These are phyloP conservation scores for Athelia sp. DNA, from an alignment of 1,284 basidiomycete genomes.

Conservation along the genomic window DNA sequence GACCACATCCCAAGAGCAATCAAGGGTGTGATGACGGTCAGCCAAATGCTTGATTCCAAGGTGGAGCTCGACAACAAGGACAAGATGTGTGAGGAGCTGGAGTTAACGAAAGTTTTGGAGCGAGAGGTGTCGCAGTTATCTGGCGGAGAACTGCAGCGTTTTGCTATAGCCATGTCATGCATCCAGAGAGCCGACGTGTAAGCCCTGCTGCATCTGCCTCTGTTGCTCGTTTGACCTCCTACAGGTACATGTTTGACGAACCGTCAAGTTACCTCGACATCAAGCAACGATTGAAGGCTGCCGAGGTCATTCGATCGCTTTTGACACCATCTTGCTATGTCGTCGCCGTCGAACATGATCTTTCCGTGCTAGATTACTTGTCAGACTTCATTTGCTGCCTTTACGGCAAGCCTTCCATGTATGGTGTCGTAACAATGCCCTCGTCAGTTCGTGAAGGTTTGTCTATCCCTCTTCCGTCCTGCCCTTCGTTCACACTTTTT, in stretches of 20 bases:
- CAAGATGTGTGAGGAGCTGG: constrained; percentile 77
- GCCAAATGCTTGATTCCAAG: constrained; percentile 87
- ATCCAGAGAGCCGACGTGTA: constrained; percentile 90
- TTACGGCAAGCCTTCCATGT: constrained; percentile 95
- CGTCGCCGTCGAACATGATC: constrained; percentile 95
- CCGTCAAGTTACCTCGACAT: constrained; percentile 97
- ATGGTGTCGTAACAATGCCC: constrained; percentile 97
- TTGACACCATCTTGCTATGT: constrained; percentile 83
- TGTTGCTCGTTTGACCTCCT: constrained; percentile 1
- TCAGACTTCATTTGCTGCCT: constrained; percentile 97
- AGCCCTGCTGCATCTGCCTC: constrained; percentile 6
- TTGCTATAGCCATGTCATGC: constrained; percentile 92
- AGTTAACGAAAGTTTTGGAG: constrained; percentile 79
- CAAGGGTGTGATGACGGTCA: constrained; percentile 84
- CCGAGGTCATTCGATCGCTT: constrained; percentile 89
- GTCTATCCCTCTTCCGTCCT: constrained; percentile 12
- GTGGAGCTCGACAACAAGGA: constrained; percentile 82
- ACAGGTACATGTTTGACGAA: constrained; percentile 94
- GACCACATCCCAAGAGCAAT: constrained; percentile 96
- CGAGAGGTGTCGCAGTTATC: constrained; percentile 84
- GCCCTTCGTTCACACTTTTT: constrained; percentile 6
- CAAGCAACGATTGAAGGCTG: constrained; percentile 91
- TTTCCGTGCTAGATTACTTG: constrained; percentile 94
- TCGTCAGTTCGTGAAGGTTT: constrained; percentile 93
- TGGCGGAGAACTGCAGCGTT: constrained; percentile 94